Conservation (phyloP, 2,329 filamentous ascomycete species). For the Ampelomyces quisqualis region DNA sequence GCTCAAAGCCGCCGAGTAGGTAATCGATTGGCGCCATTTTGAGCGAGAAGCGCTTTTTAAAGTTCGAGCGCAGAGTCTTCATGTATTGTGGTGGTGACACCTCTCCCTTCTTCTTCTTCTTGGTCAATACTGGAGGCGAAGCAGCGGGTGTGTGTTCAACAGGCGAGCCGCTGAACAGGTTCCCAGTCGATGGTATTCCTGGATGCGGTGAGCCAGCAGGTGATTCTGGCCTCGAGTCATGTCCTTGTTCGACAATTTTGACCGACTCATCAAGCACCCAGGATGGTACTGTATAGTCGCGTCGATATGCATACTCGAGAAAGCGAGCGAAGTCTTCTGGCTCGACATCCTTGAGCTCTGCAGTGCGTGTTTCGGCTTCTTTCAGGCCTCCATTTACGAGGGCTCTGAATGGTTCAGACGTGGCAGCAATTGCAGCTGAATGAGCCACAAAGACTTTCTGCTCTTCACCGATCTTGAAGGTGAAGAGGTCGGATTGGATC, state of each 20-base stretch:
- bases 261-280: slow-evolving; percentile 4
- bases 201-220: too few relatives aligned
- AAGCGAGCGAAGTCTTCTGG: slow-evolving; percentile 30
- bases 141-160: too few relatives aligned
- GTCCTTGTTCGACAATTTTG: too few relatives aligned
- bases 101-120: slow-evolving; percentile 1
- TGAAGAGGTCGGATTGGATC: slow-evolving; percentile 25
- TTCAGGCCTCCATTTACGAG: slow-evolving; percentile 26
- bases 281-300: slow-evolving; percentile 23
- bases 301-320: slow-evolving; percentile 28
- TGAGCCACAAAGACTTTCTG: slow-evolving; percentile 19
- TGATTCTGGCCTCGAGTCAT: too few relatives aligned
- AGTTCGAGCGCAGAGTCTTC: background rate
- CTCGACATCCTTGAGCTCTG: slow-evolving; percentile 19
- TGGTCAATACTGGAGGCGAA: too few relatives aligned
- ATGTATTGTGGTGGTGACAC: too few relatives aligned
- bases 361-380: slow-evolving; percentile 18
- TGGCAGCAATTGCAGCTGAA: slow-evolving; percentile 22
- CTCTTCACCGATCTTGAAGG: slow-evolving; percentile 25
- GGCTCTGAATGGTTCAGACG: slow-evolving; percentile 13
- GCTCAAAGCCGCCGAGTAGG: slow-evolving; percentile 3
- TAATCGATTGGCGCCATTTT: background rate
- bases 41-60: slow-evolving; percentile 5
- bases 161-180: too few relatives aligned
- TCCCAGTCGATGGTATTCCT: too few relatives aligned